These are phyloP conservation scores for Paxillus rubicundulus DNA, from an alignment of 768 basidiomycete genomes.

Conservation along the genomic window DNA sequence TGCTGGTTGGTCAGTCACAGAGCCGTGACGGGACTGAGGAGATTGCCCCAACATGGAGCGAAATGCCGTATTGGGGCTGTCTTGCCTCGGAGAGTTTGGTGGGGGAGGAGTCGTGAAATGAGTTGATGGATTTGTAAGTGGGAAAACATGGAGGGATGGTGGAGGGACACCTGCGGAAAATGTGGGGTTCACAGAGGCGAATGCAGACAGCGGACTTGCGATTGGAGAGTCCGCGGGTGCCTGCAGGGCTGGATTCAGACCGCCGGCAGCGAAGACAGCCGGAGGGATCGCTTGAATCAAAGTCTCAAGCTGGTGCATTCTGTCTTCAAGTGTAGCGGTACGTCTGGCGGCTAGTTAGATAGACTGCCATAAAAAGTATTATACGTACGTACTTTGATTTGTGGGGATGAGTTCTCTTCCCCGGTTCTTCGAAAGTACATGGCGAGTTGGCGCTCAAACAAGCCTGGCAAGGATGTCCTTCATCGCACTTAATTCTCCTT, in stretches of 20 bases:
- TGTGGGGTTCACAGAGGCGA: slow-evolving; percentile 39
- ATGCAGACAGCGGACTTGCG: slow-evolving; percentile 35
- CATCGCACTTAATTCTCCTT: slow-evolving; percentile 83
- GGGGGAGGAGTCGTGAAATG: slow-evolving; percentile 58
- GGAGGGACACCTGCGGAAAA: slow-evolving; percentile 68
- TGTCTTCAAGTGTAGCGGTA: slow-evolving; percentile 79
- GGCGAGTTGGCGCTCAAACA: slow-evolving; percentile 79
- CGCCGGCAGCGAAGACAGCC: slow-evolving; percentile 69
- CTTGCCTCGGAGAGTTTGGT: slow-evolving; percentile 43
- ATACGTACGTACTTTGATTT: slow-evolving; percentile 74
- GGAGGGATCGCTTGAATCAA: slow-evolving; percentile 83
- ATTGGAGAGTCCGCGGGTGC: slow-evolving; percentile 34
- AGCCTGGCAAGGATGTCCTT: slow-evolving; percentile 86
- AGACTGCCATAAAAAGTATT: slow-evolving; percentile 2
- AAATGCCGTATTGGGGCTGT: slow-evolving; percentile 44
- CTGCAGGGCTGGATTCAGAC: slow-evolving; percentile 34
- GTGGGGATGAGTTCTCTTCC: slow-evolving; percentile 81
- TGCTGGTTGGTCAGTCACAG: slow-evolving; percentile 41
- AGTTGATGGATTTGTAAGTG: slow-evolving; percentile 77
- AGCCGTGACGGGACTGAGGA: slow-evolving; percentile 25
- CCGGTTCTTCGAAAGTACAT: slow-evolving; percentile 86
- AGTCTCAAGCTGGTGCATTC: slow-evolving; percentile 85
- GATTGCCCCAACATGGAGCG: slow-evolving; percentile 39
- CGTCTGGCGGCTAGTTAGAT: slow-evolving; percentile 42
- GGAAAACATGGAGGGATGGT: slow-evolving; percentile 72